Conservation (phyloP, 257 asterid species). For the Buddleja alternifolia region DNA sequence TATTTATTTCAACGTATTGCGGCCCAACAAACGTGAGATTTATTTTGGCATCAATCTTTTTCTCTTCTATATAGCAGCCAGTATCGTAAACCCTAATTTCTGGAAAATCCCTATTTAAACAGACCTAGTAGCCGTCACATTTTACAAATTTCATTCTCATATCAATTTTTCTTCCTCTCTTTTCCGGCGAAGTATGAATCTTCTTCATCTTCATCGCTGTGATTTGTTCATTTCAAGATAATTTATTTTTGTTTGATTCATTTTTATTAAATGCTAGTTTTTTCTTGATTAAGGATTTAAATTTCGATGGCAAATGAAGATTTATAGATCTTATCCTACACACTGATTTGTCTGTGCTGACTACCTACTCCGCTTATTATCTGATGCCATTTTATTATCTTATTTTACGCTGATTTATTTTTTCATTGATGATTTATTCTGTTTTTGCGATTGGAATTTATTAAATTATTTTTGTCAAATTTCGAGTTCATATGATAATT, state of each 20-base stretch:
- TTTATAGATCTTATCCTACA: conserved; percentile 53
- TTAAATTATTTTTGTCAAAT: background rate
- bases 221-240: background rate
- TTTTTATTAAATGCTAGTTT: background rate
- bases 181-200: too few species aligned
- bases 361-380: conserved; percentile 73
- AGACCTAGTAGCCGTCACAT: conserved; percentile 6
- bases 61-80: background rate
- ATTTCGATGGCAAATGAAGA: conserved; percentile 53
- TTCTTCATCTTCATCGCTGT: background rate
- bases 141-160: background rate
- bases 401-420: background rate
- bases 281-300: background rate
- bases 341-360: conserved; percentile 68
- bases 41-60: too few species aligned
- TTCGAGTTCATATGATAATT: background rate
- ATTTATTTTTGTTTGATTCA: background rate
- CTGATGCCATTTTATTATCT: conserved; percentile 52
- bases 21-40: too few species aligned
- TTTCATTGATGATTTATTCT: background rate
- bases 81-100: conserved; percentile 36
- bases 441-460: too few species aligned
- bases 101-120: conserved; percentile 28
- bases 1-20: too few species aligned
- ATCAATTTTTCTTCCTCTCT: background rate